A percentile compares a stretch with the other conserved stretches of the same genome.
These are phyloP conservation scores for Metschnikowia bowlesiae DNA, from an alignment of 805 yeast species.

Conservation along the genomic window DNA sequence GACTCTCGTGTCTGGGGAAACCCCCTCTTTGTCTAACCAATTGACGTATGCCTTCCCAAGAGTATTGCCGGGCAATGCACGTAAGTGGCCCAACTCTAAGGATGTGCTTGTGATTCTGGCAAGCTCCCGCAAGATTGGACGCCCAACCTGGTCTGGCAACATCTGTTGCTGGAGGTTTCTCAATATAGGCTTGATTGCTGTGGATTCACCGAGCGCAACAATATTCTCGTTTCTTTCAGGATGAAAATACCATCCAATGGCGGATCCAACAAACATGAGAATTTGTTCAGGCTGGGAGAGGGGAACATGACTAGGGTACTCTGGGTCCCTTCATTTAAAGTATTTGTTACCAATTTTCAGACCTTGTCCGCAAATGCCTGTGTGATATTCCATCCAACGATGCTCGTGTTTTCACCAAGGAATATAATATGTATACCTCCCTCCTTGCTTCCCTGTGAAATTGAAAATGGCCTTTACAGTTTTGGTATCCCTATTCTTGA, in stretches of 20 bases:
- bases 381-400: too few species aligned
- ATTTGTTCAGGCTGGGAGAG: conserved; percentile 57
- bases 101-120: conserved; percentile 79
- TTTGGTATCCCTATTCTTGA: too few species aligned
- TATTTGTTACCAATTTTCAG: conserved; percentile 15
- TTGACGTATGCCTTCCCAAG: conserved; percentile 74
- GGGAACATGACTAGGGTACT: conserved; percentile 78
- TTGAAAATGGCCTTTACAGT: too few species aligned
- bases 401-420: too few species aligned
- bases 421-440: too few species aligned
- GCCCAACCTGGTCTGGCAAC: conserved; percentile 72
- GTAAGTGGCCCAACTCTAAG: conserved; percentile 57
- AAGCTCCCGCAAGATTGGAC: conserved; percentile 69
- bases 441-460: too few species aligned
- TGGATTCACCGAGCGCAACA: conserved; percentile 84
- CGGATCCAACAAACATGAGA: conserved; percentile 65
- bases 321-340: conserved; percentile 39
- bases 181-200: conserved; percentile 71
- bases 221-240: conserved; percentile 74
- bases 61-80: conserved; percentile 59
- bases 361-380: too few species aligned
- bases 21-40: conserved; percentile 85
- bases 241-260: conserved; percentile 70
- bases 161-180: conserved; percentile 60
- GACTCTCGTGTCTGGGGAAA: conserved; percentile 88